Percentiles rank a stretch among this genome's conserved stretches.
These are phyloP conservation scores for Aspergillus egyptiacus DNA, from an alignment of 495 filamentous ascomycete genomes.

Conservation along the genomic window DNA sequence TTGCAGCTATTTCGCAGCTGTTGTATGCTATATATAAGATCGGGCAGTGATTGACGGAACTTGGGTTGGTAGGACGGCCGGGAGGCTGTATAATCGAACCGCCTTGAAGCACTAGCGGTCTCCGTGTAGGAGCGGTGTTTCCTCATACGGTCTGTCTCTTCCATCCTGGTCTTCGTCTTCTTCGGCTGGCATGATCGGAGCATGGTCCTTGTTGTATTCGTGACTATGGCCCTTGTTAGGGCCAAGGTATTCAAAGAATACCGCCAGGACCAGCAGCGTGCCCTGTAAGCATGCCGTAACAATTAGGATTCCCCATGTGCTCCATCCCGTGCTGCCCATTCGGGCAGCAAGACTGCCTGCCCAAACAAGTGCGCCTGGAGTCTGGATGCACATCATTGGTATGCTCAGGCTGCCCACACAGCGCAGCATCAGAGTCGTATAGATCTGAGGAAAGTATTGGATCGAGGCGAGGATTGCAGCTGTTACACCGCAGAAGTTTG, in stretches of 20 bases:
- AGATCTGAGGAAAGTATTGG: conserved; percentile 94
- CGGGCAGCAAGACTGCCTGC: conserved; percentile 76
- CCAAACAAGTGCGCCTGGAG: conserved; percentile 84
- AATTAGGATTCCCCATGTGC: conserved; percentile 84
- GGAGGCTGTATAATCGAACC: too few relatives aligned
- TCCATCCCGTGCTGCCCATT: conserved; percentile 81
- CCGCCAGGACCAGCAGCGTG: conserved; percentile 68
- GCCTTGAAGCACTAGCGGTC: not conserved
- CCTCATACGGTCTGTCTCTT: conserved; percentile 27
- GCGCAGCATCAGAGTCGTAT: conserved; percentile 76
- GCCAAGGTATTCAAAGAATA: conserved; percentile 64
- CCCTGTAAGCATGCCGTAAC: conserved; percentile 85
- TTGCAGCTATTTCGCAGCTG: too few relatives aligned
- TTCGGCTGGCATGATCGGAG: conserved; percentile 29
- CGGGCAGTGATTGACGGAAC: too few relatives aligned
- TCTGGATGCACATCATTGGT: conserved; percentile 98
- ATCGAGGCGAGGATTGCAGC: conserved; percentile 73
- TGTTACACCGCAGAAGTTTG: conserved; percentile 74
- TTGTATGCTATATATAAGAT: too few relatives aligned
- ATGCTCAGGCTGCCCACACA: conserved; percentile 86
- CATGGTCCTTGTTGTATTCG: conserved; percentile 24
- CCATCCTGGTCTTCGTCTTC: conserved; percentile 19
- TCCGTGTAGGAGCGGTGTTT: conserved; percentile 40
- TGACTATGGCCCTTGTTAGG: conserved; percentile 31
- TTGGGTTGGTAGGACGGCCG: too few relatives aligned